A percentile compares a stretch with the other conserved stretches of the same genome.
phyloP scores from a whole-genome alignment of 345 rosid genomes.

The Cardiospermum halicacabum region DNA sequence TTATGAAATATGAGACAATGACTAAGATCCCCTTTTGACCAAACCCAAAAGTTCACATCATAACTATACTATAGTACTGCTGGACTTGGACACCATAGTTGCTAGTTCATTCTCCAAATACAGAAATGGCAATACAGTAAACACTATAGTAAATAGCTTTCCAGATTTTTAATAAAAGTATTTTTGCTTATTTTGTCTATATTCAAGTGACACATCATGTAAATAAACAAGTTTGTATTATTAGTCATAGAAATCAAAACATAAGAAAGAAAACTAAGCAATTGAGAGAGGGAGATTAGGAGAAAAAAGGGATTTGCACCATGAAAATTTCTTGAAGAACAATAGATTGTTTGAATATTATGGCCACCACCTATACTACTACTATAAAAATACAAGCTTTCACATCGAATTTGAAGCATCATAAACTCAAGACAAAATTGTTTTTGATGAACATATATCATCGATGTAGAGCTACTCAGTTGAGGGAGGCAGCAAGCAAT shows the following conservation, averaged over 20 bases:
- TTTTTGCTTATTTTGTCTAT: no score
- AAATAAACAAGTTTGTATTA: no score
- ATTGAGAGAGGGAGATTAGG: neutral
- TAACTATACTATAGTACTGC: no score
- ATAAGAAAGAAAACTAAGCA: no score
- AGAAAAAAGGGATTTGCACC: neutral
- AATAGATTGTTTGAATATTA: neutral
- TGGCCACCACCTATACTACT: constrained; percentile 3
- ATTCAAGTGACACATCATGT: no score
- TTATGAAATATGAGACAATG: neutral
- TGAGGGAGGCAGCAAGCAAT: constrained; percentile 1
- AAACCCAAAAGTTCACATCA: no score
- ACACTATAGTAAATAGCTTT: no score
- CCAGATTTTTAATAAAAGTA: no score
- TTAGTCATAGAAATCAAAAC: no score
- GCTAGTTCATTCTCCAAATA: no score
- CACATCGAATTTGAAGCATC: constrained; percentile 3
- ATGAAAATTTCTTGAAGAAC: neutral
- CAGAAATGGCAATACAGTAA: no score
- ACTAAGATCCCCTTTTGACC: neutral
- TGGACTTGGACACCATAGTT: no score
- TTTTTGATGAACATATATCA: constrained; percentile 9
- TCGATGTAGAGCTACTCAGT: neutral
- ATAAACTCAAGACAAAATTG: constrained; percentile 14
- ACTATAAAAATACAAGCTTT: neutral